phyloP scores from a whole-genome alignment of 2,329 filamentous ascomycete genomes.

The Cladosporium velox region DNA sequence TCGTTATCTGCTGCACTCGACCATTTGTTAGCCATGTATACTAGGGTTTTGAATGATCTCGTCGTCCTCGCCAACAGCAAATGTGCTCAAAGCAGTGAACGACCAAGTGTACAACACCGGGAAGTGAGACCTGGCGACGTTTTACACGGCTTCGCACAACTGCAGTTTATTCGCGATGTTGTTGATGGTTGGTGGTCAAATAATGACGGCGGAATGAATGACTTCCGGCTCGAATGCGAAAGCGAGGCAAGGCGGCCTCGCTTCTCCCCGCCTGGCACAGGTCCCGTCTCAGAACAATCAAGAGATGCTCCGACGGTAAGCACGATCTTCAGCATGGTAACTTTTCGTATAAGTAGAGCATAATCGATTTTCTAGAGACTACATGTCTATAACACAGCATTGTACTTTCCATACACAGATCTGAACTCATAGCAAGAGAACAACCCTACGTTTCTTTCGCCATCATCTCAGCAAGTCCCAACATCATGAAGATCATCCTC shows the following conservation, averaged over 20 bases:
- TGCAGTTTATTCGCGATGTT: not conserved
- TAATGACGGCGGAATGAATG: not conserved
- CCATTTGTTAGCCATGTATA: no score
- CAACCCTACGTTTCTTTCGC: not conserved
- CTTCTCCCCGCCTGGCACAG: not conserved
- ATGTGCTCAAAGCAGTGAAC: no score
- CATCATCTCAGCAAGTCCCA: not conserved
- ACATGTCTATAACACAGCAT: no score
- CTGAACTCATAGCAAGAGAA: not conserved
- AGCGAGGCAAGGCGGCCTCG: not conserved
- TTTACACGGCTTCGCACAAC: no score
- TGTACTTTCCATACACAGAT: not conserved
- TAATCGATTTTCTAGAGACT: no score
- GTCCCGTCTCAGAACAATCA: not conserved
- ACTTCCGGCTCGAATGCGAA: not conserved
- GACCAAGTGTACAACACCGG: no score
- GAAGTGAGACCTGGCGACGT: no score
- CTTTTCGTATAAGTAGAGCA: no score
- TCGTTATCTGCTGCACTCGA: no score
- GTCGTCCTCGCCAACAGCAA: no score
- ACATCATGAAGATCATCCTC: conserved; percentile 59
- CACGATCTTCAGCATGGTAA: no score
- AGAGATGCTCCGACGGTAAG: not conserved
- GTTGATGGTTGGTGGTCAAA: not conserved
- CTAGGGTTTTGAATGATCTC: no score